phyloP scores from a whole-genome alignment of 2,329 filamentous ascomycete species.

The Davidsoniella virescens region DNA sequence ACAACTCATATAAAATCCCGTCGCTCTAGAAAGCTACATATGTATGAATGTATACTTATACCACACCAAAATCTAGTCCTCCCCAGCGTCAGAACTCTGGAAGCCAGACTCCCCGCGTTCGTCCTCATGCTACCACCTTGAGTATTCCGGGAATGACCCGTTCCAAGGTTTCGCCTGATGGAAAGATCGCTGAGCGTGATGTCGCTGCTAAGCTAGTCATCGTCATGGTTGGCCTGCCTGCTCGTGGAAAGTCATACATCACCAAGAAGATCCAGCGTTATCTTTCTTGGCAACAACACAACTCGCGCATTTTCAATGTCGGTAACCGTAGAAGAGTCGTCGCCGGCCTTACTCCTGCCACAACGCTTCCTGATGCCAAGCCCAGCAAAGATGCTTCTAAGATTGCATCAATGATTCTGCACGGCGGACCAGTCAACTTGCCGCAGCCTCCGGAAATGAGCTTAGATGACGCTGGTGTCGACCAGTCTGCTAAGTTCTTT shows the following conservation, averaged over 20 bases:
- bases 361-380: constrained; percentile 15
- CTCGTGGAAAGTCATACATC: constrained; percentile 94
- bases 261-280: constrained; percentile 96
- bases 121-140: constrained; percentile 77
- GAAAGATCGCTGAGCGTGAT: constrained; percentile 82
- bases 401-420: constrained; percentile 41
- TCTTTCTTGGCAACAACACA: constrained; percentile 92
- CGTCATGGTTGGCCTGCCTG: constrained; percentile 93
- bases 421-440: constrained; percentile 29
- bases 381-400: constrained; percentile 30
- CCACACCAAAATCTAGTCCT: constrained; percentile 29
- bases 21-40: not conserved
- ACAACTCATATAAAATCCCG: no score
- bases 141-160: constrained; percentile 94
- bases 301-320: constrained; percentile 93
- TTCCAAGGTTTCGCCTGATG: constrained; percentile 89
- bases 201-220: constrained; percentile 94
- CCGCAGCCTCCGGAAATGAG: constrained; percentile 15
- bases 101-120: constrained; percentile 58
- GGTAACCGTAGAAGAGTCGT: constrained; percentile 76
- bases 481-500: constrained; percentile 88
- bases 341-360: constrained; percentile 35
- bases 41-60: not conserved
- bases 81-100: constrained; percentile 60
- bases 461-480: constrained; percentile 27